These are phyloP conservation scores for Leucoagaricus sp. DNA, from an alignment of 1,284 basidiomycete species.

Conservation along the genomic window DNA sequence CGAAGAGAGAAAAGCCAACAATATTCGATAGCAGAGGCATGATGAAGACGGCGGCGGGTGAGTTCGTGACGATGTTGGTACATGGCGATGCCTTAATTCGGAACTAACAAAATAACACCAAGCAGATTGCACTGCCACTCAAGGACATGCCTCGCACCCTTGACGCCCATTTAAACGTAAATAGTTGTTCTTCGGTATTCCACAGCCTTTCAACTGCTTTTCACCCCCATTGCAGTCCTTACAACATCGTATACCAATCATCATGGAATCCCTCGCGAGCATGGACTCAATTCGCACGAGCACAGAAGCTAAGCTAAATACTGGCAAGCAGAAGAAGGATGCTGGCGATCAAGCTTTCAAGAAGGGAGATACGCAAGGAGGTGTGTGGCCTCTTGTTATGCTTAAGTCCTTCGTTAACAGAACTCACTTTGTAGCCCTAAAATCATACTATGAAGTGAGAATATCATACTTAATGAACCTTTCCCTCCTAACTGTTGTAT, in stretches of 20 bases:
- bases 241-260: background rate
- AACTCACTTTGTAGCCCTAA: constrained; percentile 48
- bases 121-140: constrained; percentile 18
- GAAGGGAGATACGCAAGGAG: constrained; percentile 57
- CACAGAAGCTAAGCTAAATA: constrained; percentile 51
- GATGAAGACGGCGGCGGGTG: constrained; percentile 23
- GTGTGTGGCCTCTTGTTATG: constrained; percentile 38
- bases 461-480: background rate
- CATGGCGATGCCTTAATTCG: constrained; percentile 2
- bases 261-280: constrained; percentile 5
- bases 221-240: background rate
- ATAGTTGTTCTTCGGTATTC: constrained; percentile 9
- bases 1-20: constrained; percentile 78
- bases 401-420: background rate
- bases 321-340: constrained; percentile 72
- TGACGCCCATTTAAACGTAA: background rate
- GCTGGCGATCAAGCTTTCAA: constrained; percentile 76
- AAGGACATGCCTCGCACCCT: background rate
- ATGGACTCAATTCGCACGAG: constrained; percentile 14
- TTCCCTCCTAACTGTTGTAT: constrained; percentile 5
- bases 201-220: background rate
- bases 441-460: constrained; percentile 64
- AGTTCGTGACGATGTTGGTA: constrained; percentile 8
- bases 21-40: constrained; percentile 78
- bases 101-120: constrained; percentile 15